Evolutionary conservation across 2,329 filamentous ascomycete species (phyloP).

Genomic region (Albophoma yamanashiensis): DNA sequence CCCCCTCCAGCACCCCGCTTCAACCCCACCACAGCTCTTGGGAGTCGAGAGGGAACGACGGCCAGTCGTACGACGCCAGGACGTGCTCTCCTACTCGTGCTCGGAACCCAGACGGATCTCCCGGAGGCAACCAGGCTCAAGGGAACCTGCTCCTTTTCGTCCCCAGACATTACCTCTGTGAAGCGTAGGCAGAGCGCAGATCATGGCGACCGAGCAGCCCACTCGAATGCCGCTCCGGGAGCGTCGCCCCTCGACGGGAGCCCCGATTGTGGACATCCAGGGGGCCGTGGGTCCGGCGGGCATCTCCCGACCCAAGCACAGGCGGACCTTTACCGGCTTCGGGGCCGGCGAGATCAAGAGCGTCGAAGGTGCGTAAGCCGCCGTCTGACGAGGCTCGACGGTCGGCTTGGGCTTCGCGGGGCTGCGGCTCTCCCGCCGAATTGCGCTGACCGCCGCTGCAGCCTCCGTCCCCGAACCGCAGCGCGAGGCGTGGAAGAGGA

Average conservation of each 20-base stretch:
- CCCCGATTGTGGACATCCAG: conserved; percentile 76
- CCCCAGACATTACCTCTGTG: not conserved
- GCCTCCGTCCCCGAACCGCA: conserved; percentile 79
- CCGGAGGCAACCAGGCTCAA: not conserved
- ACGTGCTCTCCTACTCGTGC: not conserved
- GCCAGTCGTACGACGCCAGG: not conserved
- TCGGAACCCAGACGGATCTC: not conserved
- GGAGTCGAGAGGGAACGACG: not conserved
- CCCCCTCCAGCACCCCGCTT: not conserved
- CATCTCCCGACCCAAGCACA: conserved; percentile 85
- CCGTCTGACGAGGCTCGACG: not conserved
- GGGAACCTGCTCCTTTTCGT: too few relatives aligned
- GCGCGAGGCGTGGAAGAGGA: conserved; percentile 65
- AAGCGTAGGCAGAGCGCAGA: conserved; percentile 1
- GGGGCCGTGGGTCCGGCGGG: conserved; percentile 81
- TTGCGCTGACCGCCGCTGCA: conserved; percentile 14
- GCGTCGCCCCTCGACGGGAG: conserved; percentile 70
- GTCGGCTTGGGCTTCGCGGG: not conserved
- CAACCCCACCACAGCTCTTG: not conserved
- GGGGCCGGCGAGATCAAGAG: conserved; percentile 84
- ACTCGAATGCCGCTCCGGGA: conserved; percentile 47
- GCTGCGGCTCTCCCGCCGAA: not conserved
- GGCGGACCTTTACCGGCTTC: conserved; percentile 91
- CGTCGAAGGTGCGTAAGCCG: conserved; percentile 59
- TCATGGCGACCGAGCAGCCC: conserved; percentile 23